These are phyloP conservation scores for Mortierella sp. DNA, from an alignment of 371 early-diverging fungal genomes.

Conservation along the genomic window DNA sequence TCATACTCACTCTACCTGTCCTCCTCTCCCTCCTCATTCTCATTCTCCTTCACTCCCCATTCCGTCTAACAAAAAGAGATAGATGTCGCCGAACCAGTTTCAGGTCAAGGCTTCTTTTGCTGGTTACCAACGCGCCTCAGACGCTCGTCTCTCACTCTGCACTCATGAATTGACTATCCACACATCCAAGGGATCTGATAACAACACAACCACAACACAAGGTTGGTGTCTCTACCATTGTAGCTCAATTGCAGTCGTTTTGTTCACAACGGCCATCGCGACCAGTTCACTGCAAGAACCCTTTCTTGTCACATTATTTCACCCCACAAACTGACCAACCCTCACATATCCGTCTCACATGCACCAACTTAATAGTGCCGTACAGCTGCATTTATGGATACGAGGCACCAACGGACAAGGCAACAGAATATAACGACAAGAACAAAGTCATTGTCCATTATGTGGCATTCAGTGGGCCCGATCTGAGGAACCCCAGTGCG, in stretches of 20 bases:
- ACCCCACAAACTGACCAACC: neutral
- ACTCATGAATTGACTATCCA: neutral
- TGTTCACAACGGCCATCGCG: neutral
- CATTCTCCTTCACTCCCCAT: too few relatives aligned
- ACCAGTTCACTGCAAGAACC: neutral
- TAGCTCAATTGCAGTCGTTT: too few relatives aligned
- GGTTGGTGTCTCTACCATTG: neutral
- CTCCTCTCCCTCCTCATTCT: too few relatives aligned
- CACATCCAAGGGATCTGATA: neutral
- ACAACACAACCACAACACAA: neutral
- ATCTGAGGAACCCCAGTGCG: constrained; percentile 20
- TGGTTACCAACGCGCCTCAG: neutral
- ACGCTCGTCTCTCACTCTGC: neutral
- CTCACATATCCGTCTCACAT: neutral
- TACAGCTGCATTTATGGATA: constrained; percentile 53
- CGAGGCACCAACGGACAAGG: constrained; percentile 9
- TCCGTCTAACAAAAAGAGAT: neutral
- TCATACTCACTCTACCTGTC: neutral
- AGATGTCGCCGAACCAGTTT: neutral
- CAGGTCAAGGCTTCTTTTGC: neutral
- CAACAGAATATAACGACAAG: neutral
- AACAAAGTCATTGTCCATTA: constrained; percentile 19
- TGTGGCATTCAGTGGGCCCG: constrained; percentile 21
- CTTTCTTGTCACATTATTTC: neutral
- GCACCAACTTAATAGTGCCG: constrained; percentile 23